Percentiles rank a stretch among this genome's conserved stretches.
Evolutionary conservation across 73 alveolate species (phyloP).

Genomic region (Diophrys appendiculata): DNA sequence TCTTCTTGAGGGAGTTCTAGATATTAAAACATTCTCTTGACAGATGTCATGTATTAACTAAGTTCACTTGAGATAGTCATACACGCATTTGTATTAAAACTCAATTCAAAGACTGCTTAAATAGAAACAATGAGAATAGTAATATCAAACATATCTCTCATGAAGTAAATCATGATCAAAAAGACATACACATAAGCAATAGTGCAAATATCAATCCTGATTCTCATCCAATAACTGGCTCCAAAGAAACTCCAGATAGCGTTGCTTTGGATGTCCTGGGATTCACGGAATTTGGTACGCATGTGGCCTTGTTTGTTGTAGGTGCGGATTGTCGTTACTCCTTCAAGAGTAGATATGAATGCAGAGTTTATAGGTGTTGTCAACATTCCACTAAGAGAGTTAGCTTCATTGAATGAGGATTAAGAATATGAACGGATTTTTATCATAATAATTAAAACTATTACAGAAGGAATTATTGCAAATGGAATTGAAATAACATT

Average conservation of each 20-base stretch:
- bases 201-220: conserved; percentile 6
- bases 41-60: neutral
- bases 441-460: neutral
- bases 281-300: neutral
- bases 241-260: conserved; percentile 3
- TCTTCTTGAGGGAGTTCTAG: too few relatives aligned
- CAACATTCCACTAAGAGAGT: conserved; percentile 3
- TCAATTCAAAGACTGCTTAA: conserved; percentile 10
- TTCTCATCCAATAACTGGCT: conserved; percentile 13
- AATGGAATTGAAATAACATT: conserved; percentile 24
- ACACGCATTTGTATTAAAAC: neutral
- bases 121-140: conserved; percentile 1
- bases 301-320: conserved; percentile 10
- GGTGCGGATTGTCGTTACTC: conserved; percentile 22
- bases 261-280: conserved; percentile 7
- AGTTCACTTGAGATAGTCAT: conserved; percentile 11
- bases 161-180: neutral
- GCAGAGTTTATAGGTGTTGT: conserved; percentile 19
- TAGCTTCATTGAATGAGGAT: neutral
- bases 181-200: neutral
- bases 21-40: conserved; percentile 2
- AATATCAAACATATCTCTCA: neutral
- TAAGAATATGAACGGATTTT: neutral
- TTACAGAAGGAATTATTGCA: neutral
- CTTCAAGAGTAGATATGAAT: neutral